Evolutionary conservation across 2,329 filamentous ascomycete species (phyloP), one percentile per base, ranked within the genome.

Genomic region (Cladophialophora chaetospira): DNA sequence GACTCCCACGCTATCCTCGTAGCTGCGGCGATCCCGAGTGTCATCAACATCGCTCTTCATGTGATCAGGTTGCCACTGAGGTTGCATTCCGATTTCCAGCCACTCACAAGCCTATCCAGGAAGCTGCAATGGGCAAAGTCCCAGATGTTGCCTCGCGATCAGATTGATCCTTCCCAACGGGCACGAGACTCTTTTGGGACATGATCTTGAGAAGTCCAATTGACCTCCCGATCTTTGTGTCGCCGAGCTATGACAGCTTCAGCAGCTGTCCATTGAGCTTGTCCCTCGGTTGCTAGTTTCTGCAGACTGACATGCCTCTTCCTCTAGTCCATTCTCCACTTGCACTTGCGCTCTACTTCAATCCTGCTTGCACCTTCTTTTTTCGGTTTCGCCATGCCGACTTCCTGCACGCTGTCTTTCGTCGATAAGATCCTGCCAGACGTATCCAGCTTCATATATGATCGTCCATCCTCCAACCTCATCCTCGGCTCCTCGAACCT

Each of bases 331-430:
- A 15, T 29, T 40, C 36, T 25, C 43, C 26, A 35, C 31, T 6
- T 19, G 15, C 33, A 35, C 45, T 26, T 8, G 26, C 36, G 33
- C 40, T 8, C 33, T 42, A 19, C 28, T 10, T 48, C 35, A 26
- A n/a, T 42, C 5, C 44, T 19, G 56, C 56, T 38, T 58, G 38
- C 25, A 58, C 35, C 50, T 58, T 29, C 56, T 55, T 23, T 45
- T 55, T 58, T 51, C n/a, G 45, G 50, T 33, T 10, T 38, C 40
- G 45, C 10, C 45, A 17, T n/a, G 23, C 21, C 33, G 38, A n/a
- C 31, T 54, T 6, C n/a, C n/a, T n/a, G n/a, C n/a, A n/a, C n/a
- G n/a, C n/a, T n/a, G 31, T 8, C 33, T 15, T 6, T 19, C 44
- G 15, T 47, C 25, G 10, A 15, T n/a, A 11, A 8, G n/a, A 26